phyloP scores from a whole-genome alignment of 2,329 filamentous ascomycete species.

The Cordyceps cateniannulata region DNA sequence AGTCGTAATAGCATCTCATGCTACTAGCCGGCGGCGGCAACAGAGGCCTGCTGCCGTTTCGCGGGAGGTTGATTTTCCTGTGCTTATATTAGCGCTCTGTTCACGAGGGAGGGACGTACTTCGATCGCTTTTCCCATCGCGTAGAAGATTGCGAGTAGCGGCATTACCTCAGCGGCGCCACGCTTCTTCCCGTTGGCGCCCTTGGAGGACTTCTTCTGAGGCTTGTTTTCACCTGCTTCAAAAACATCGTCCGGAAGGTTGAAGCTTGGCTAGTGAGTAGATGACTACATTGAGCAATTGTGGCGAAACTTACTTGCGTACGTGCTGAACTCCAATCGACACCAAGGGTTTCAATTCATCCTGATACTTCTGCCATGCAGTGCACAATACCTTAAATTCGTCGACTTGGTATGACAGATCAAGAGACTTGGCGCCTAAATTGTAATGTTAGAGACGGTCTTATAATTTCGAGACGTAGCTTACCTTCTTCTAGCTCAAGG shows the following conservation, averaged over 20 bases:
- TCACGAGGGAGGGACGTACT: background rate
- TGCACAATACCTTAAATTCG: constrained; percentile 80
- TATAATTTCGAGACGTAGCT: constrained; percentile 22
- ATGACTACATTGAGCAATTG: background rate
- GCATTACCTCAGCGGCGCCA: constrained; percentile 39
- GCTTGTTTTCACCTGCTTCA: constrained; percentile 67
- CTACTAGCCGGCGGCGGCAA: constrained; percentile 32
- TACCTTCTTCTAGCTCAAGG: constrained; percentile 70
- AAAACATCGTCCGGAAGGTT: constrained; percentile 90
- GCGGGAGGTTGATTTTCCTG: constrained; percentile 34
- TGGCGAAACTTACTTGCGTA: constrained; percentile 65
- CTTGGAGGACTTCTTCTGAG: constrained; percentile 50
- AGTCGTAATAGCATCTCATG: background rate
- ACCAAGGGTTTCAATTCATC: constrained; percentile 54
- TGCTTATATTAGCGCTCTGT: background rate
- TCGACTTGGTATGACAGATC: constrained; percentile 77
- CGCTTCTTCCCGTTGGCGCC: constrained; percentile 41
- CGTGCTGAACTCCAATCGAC: constrained; percentile 73
- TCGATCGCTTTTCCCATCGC: constrained; percentile 4
- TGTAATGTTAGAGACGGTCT: background rate
- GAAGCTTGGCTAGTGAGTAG: constrained; percentile 42
- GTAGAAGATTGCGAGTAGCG: constrained; percentile 18
- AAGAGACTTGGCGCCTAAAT: constrained; percentile 58
- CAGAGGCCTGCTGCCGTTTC: constrained; percentile 36
- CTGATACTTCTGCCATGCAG: constrained; percentile 68